Conservation (phyloP, 2,329 filamentous ascomycete genomes). For the Colletotrichum sp. region DNA sequence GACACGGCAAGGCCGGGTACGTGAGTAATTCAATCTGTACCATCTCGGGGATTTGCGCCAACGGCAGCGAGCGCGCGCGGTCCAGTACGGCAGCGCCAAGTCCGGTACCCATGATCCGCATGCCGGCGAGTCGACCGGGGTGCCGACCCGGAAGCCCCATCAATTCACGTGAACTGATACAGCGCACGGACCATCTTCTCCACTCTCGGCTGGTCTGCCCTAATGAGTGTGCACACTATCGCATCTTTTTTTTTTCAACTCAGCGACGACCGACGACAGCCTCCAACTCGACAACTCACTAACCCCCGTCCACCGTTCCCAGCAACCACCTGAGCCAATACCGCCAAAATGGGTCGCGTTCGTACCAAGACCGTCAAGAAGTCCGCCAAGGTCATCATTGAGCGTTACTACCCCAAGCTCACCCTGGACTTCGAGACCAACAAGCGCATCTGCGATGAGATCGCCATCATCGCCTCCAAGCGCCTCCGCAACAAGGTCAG, state of each 20-base stretch:
- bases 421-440: constrained; percentile 99
- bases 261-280: constrained; percentile 56
- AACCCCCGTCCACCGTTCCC: constrained; percentile 32
- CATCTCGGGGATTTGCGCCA: background rate
- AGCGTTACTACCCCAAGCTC: constrained; percentile 96
- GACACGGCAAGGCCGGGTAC: background rate
- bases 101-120: background rate
- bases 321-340: constrained; percentile 43
- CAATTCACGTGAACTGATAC: background rate
- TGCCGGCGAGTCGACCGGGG: background rate
- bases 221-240: background rate
- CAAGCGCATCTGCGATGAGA: constrained; percentile 99
- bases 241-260: constrained; percentile 16
- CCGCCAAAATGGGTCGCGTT: constrained; percentile 73
- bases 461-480: constrained; percentile 99
- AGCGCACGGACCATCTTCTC: accelerated
- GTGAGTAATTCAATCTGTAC: background rate
- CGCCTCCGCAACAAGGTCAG: constrained; percentile 97
- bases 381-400: constrained; percentile 99
- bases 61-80: background rate
- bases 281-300: constrained; percentile 26
- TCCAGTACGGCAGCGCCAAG: background rate
- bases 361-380: constrained; percentile 75
- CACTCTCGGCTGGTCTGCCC: background rate
- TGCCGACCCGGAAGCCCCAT: background rate